phyloP scores from a whole-genome alignment of 345 rosid species.

The Eucalyptus virginea region DNA sequence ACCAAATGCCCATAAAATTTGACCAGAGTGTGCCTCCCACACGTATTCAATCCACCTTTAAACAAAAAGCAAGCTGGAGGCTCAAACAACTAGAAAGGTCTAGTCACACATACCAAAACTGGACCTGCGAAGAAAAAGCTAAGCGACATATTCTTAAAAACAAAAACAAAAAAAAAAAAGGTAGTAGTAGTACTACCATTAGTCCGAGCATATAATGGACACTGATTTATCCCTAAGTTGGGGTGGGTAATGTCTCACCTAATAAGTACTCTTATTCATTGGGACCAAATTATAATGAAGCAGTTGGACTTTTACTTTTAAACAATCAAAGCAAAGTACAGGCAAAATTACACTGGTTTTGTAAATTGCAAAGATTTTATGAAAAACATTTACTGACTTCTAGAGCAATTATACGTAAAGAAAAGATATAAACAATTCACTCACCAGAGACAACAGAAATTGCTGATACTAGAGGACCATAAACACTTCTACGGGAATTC shows the following conservation, averaged over 20 bases:
- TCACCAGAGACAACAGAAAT: constrained; percentile 34
- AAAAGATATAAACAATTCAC: not conserved
- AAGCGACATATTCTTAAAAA: not conserved
- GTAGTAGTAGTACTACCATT: not conserved
- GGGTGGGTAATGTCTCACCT: not conserved
- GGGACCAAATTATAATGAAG: not conserved
- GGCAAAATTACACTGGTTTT: not conserved
- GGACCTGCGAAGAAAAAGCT: not conserved
- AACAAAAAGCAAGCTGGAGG: not conserved
- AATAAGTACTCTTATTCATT: not conserved
- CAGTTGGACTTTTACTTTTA: not conserved
- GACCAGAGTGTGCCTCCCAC: not conserved
- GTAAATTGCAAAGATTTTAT: not conserved
- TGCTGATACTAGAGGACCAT: constrained; percentile 66
- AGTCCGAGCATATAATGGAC: not conserved
- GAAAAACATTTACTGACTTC: not conserved
- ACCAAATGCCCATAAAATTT: not conserved
- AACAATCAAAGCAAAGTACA: not conserved
- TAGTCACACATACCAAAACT: not conserved
- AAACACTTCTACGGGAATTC: constrained; percentile 26
- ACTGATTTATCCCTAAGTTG: not conserved
- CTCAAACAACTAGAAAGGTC: not conserved
- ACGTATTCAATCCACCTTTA: not conserved
- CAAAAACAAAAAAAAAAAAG: no score
- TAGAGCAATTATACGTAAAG: not conserved